A percentile compares a stretch with the other conserved stretches of the same genome.
phyloP scores from a whole-genome alignment of 1,284 basidiomycete species.

The Leccinum griseonigrum region DNA sequence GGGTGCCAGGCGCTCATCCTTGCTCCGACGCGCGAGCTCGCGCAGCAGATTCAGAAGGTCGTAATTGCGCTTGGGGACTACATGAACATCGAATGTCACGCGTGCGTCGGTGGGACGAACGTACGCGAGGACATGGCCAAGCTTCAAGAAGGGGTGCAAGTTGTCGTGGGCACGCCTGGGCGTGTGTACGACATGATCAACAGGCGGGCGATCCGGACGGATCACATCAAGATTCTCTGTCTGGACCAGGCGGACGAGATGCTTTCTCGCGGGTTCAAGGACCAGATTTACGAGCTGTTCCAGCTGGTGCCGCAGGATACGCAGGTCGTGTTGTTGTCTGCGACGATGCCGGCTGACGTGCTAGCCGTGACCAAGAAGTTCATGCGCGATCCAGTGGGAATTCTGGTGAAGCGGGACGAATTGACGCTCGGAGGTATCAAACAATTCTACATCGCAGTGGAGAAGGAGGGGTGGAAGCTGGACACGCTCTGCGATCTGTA shows the following conservation, averaged over 20 bases:
- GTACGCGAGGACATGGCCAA: constrained; percentile 98
- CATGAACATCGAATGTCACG: constrained; percentile 99
- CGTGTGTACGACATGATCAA: constrained; percentile 99
- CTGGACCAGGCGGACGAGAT: constrained; percentile 98
- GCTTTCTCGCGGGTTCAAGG: constrained; percentile 98
- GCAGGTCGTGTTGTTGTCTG: constrained; percentile 94
- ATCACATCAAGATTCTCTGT: constrained; percentile 98
- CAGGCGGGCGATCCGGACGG: constrained; percentile 86
- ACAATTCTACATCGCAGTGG: constrained; percentile 99
- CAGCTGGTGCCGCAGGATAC: constrained; percentile 98
- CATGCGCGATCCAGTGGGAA: constrained; percentile 98
- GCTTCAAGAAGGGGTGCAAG: constrained; percentile 95
- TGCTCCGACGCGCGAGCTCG: constrained; percentile 91
- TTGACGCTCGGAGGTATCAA: constrained; percentile 99
- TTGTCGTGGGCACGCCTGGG: constrained; percentile 95
- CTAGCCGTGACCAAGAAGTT: constrained; percentile 99
- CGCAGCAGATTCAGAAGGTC: constrained; percentile 97
- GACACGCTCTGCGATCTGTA: constrained; percentile 98
- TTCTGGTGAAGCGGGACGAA: constrained; percentile 99
- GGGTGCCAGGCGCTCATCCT: constrained; percentile 96
- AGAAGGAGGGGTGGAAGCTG: constrained; percentile 99
- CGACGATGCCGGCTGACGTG: constrained; percentile 95
- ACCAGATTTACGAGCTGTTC: constrained; percentile 99
- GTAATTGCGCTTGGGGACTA: constrained; percentile 96
- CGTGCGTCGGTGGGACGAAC: constrained; percentile 96